Conservation (phyloP, 169 alveolate genomes). For the Eimeria zaria region DNA sequence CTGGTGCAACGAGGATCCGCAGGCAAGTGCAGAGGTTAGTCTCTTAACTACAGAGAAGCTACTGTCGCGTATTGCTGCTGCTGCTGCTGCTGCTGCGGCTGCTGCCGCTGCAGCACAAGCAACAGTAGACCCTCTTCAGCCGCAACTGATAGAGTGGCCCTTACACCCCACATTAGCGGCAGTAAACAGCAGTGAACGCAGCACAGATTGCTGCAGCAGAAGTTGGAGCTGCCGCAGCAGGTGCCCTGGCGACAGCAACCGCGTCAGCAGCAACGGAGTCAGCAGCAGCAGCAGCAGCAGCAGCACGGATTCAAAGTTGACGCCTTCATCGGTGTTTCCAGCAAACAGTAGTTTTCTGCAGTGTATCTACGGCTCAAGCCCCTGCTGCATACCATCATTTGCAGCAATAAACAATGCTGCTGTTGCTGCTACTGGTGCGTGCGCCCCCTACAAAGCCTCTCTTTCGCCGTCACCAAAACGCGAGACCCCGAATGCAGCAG, state of each 20-base stretch:
- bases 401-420: constrained; percentile 25
- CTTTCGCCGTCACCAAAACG: constrained; percentile 29
- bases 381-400: background rate
- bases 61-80: constrained; percentile 12
- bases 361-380: constrained; percentile 32
- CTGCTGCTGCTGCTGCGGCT: constrained; percentile 38
- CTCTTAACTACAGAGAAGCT: constrained; percentile 21
- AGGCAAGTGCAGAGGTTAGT: constrained; percentile 72
- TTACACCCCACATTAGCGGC: constrained; percentile 32
- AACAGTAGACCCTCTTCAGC: constrained; percentile 8
- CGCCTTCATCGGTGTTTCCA: background rate
- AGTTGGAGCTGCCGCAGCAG: constrained; percentile 65
- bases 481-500: constrained; percentile 28
- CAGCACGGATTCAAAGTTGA: background rate
- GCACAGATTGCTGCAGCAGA: constrained; percentile 62
- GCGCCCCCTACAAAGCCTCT: background rate
- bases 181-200: constrained; percentile 9
- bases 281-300: constrained; percentile 44
- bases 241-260: constrained; percentile 41
- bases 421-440: constrained; percentile 24
- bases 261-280: constrained; percentile 12
- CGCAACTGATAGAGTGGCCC: constrained; percentile 41
- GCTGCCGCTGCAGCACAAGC: constrained; percentile 46
- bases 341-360: constrained; percentile 18
- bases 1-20: constrained; percentile 62